Base-by-base conservation (phyloP, 2,329 filamentous ascomycete genomes). In the Fusarium irregulare region DNA sequence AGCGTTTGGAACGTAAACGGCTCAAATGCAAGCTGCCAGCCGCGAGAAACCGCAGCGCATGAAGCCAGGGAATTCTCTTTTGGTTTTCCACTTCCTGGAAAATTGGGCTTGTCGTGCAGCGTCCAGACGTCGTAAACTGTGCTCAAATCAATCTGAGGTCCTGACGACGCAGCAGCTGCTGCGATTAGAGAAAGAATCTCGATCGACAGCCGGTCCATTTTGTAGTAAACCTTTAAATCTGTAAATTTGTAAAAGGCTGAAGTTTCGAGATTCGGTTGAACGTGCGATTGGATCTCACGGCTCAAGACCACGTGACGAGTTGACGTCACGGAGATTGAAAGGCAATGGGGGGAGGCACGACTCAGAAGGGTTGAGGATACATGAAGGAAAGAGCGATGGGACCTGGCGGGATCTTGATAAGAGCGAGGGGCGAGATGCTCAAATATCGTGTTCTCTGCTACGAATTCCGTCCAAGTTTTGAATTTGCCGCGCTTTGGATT, bases 1-100 rank as follows among this genome's bases (percentile, higher is more conserved):
- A 65, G 41, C 11, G 46, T 50, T 6, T 65, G 46, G 2, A 65
- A 65, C 4, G 41, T 59, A 4, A 59, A 65, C 0, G 62, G 60
- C 34, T 65, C 62, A 12, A 65, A 65, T 1, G 60, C 46, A 5
- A 64, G 60, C 25, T 65, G 60, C 60, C 60, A 64, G 6, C 32
- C 28, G 13, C n/a, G 62, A 8, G 44, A 65, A 4, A 65, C 62
- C 4, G 53, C 40, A 4, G 62, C 32, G 16, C 42, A 65, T 8
- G 40, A 9, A 9, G 62, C 40, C 1, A 65, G 41, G 7, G 60
- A 65, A 16, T 64, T 50, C 6, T 41, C 23, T 8, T 18, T 37
- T n/a, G 46, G 41, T 6, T 27, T 37, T 25, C 30, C 21, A 0
- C 32, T 13, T 16, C 6, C 20, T n/a, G 46, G 53, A 8, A n/a